A percentile compares a stretch with the other conserved stretches of the same genome.
phyloP scores from a whole-genome alignment of 768 basidiomycete genomes.

The Tricholoma saponaceum region DNA sequence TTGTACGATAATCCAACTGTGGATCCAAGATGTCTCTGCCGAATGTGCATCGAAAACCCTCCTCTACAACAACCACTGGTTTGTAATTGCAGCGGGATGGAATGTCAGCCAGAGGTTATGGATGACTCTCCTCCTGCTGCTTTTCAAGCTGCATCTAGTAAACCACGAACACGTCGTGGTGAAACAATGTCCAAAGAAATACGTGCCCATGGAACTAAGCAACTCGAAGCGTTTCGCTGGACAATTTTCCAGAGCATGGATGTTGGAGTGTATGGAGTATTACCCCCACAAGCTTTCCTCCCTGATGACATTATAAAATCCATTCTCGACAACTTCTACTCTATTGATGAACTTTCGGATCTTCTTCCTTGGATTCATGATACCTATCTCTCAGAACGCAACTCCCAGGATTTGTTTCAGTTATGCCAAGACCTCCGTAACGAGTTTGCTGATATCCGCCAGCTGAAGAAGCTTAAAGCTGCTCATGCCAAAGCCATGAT shows the following conservation, averaged over 20 bases:
- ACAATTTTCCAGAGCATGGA: constrained; percentile 12
- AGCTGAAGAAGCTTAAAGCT: not conserved
- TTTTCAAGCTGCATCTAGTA: not conserved
- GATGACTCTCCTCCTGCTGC: too few relatives aligned
- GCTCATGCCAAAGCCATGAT: not conserved
- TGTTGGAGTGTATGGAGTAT: constrained; percentile 3
- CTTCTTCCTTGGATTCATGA: not conserved
- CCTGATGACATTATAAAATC: not conserved
- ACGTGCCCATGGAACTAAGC: not conserved
- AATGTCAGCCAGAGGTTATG: too few relatives aligned
- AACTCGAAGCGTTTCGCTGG: not conserved
- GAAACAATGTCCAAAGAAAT: not conserved
- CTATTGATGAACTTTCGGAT: not conserved
- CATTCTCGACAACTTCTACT: not conserved
- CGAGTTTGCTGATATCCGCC: not conserved
- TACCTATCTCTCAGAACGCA: not conserved
- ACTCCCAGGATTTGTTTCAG: not conserved
- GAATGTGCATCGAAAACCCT: not conserved
- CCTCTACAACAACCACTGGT: not conserved
- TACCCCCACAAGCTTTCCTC: not conserved
- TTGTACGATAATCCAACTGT: constrained; percentile 5
- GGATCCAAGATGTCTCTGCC: constrained; percentile 4
- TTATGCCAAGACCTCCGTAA: not conserved
- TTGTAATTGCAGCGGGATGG: constrained; percentile 9
- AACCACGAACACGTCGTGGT: not conserved